Evolutionary conservation across 306 rosid species (phyloP).

Genomic region (Vigna hirtella): DNA sequence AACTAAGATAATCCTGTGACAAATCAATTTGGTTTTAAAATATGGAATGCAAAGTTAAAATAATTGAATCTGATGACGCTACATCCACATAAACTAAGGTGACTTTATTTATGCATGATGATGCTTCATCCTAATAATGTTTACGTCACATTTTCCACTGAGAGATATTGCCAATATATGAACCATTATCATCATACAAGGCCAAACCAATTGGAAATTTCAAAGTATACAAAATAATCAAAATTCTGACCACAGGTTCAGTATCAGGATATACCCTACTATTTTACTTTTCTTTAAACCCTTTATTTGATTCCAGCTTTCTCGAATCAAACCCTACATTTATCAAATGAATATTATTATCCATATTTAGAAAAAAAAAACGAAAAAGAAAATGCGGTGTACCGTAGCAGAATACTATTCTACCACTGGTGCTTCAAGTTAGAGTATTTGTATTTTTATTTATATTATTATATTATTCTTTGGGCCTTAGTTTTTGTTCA

Average conservation of each 20-base stretch:
- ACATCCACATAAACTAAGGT: background rate
- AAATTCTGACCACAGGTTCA: background rate
- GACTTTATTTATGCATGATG: background rate
- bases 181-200: background rate
- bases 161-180: background rate
- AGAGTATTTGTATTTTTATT: no score
- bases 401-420: slow-evolving; percentile 68
- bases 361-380: no score
- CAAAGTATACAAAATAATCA: background rate
- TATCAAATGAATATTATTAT: background rate
- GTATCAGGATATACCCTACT: background rate
- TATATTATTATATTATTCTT: no score
- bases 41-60: background rate
- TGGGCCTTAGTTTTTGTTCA: no score
- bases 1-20: background rate
- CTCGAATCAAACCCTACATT: background rate
- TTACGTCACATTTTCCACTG: slow-evolving; percentile 20
- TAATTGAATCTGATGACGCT: background rate
- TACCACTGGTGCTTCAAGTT: slow-evolving; percentile 54
- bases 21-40: background rate
- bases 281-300: background rate
- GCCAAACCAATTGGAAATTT: background rate
- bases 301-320: background rate
- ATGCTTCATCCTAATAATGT: background rate
- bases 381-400: slow-evolving; percentile 35